Conservation (phyloP, 495 filamentous ascomycete genomes). For the Neurospora cerealis region DNA sequence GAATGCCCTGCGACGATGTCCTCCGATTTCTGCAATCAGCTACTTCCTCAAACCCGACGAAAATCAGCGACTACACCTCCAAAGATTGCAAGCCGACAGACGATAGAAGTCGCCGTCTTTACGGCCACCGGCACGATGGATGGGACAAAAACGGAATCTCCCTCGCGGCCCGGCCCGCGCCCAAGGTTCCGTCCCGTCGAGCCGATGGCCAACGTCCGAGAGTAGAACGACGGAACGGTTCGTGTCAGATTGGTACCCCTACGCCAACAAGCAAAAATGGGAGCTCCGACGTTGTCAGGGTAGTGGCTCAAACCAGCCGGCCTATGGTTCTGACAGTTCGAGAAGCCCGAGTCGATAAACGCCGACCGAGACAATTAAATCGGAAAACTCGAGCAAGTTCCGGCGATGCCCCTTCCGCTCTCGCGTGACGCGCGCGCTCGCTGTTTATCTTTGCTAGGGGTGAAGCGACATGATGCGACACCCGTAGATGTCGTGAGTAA, state of each 20-base stretch:
- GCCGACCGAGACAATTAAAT: background rate
- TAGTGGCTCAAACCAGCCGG: too few species aligned
- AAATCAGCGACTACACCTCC: background rate
- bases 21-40: background rate
- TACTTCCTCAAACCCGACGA: background rate
- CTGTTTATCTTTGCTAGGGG: too few species aligned
- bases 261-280: too few species aligned
- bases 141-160: background rate
- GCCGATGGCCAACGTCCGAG: background rate
- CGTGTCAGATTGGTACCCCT: too few species aligned
- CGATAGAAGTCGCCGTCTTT: background rate
- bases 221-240: too few species aligned
- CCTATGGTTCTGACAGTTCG: too few species aligned
- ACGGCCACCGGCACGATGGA: background rate
- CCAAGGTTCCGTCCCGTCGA: background rate
- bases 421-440: too few species aligned
- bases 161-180: background rate
- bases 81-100: background rate
- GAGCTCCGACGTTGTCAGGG: too few species aligned
- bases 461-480: too few species aligned
- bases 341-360: background rate
- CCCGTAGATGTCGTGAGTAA: too few species aligned
- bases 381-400: too few species aligned
- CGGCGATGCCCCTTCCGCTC: too few species aligned
- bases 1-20: background rate